A percentile compares a stretch with the other conserved stretches of the same genome.
Evolutionary conservation across 1,284 basidiomycete genomes (phyloP).

Genomic region (Tylopilus sp.): DNA sequence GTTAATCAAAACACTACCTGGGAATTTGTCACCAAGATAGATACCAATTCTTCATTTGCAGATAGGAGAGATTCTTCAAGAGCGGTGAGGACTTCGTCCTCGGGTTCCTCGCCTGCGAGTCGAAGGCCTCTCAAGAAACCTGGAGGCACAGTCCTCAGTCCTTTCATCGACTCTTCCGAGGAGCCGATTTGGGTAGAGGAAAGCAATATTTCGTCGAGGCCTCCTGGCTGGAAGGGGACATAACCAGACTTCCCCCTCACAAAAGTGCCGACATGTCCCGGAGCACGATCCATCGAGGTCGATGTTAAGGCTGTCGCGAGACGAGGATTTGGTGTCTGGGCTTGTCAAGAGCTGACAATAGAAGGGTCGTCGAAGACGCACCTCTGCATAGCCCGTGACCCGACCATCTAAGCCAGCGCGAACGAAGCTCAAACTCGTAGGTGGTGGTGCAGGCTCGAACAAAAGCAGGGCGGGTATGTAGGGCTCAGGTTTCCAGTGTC

Average conservation of each 20-base stretch:
- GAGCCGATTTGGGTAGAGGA: slow-evolving; percentile 35
- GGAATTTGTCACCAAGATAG: background rate
- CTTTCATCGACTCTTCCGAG: slow-evolving; percentile 37
- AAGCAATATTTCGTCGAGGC: slow-evolving; percentile 60
- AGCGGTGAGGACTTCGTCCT: slow-evolving; percentile 41
- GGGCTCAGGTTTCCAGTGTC: slow-evolving; percentile 65
- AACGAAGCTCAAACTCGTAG: slow-evolving; percentile 74
- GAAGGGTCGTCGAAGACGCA: slow-evolving; percentile 22
- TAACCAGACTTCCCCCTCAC: slow-evolving; percentile 90
- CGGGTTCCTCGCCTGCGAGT: slow-evolving; percentile 52
- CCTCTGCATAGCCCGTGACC: slow-evolving; percentile 79
- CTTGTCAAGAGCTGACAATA: slow-evolving; percentile 7
- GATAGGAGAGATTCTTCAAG: slow-evolving; percentile 32
- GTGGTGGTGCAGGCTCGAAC: slow-evolving; percentile 64
- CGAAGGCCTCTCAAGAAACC: slow-evolving; percentile 64
- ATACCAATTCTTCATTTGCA: slow-evolving; percentile 17
- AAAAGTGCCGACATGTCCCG: slow-evolving; percentile 73
- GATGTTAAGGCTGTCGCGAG: slow-evolving; percentile 64
- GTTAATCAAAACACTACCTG: slow-evolving; percentile 1
- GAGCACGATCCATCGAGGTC: slow-evolving; percentile 79
- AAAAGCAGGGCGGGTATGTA: slow-evolving; percentile 59
- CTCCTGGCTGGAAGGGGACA: slow-evolving; percentile 89
- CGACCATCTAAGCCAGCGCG: slow-evolving; percentile 74
- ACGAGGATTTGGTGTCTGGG: slow-evolving; percentile 50
- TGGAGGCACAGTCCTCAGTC: slow-evolving; percentile 58